phyloP scores from a whole-genome alignment of 306 rosid species.

The Citrullus colocynthis region DNA sequence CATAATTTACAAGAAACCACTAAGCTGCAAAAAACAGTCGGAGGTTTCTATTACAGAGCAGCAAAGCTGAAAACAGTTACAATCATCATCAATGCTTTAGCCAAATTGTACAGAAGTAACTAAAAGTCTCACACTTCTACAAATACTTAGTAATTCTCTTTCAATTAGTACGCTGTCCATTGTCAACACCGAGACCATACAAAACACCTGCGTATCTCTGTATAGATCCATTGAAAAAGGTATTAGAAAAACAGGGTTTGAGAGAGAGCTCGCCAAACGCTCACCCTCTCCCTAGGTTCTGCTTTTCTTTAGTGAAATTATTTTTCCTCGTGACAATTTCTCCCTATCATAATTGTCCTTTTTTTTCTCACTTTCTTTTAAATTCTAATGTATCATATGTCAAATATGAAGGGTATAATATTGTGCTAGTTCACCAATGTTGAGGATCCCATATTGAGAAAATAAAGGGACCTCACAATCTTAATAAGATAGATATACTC shows the following conservation, averaged over 20 bases:
- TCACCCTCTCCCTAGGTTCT: not conserved
- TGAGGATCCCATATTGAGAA: too few species aligned
- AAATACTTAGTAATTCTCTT: slow-evolving; percentile 16
- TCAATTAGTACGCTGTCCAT: slow-evolving; percentile 50
- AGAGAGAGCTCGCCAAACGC: not conserved
- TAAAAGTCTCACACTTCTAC: slow-evolving; percentile 33
- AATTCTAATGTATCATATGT: not conserved
- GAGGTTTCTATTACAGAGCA: slow-evolving; percentile 46
- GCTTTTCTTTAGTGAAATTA: too few species aligned
- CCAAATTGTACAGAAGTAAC: slow-evolving; percentile 42
- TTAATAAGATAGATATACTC: too few species aligned
- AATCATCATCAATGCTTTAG: slow-evolving; percentile 20
- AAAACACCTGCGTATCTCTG: slow-evolving; percentile 51
- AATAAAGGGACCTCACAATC: too few species aligned
- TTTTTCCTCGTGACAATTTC: too few species aligned
- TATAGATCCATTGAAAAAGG: slow-evolving; percentile 44
- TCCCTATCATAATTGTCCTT: too few species aligned
- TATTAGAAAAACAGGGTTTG: slow-evolving; percentile 4
- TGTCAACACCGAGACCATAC: slow-evolving; percentile 53
- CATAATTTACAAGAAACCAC: slow-evolving; percentile 52
- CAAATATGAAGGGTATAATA: not conserved
- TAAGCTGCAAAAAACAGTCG: slow-evolving; percentile 32
- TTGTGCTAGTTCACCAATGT: not conserved
- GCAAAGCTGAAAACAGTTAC: slow-evolving; percentile 23
- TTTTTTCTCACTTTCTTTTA: not conserved